These are phyloP conservation scores for Pseudognaphalium luteoalbum DNA, from an alignment of 129 eudicot genomes.

Conservation along the genomic window DNA sequence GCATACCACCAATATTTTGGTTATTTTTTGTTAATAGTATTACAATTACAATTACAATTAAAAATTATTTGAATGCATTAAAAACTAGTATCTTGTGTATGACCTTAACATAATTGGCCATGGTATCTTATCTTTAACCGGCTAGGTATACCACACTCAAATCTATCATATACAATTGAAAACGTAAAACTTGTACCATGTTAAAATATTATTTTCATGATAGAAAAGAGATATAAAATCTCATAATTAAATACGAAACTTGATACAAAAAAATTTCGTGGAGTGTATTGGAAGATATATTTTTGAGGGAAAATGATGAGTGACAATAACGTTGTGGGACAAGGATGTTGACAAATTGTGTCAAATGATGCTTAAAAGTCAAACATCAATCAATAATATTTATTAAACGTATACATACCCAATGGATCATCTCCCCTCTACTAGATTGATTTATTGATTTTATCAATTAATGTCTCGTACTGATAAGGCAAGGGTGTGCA, in stretches of 20 bases:
- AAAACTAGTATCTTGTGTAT: background rate
- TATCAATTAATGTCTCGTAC: background rate
- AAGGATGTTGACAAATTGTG: background rate
- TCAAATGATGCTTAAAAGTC: background rate
- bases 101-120: background rate
- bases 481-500: background rate
- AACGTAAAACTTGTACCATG: background rate
- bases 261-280: background rate
- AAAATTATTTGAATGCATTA: too few relatives aligned
- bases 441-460: background rate
- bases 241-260: background rate
- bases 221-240: background rate
- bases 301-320: conserved; percentile 10
- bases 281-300: conserved; percentile 9
- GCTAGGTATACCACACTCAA: background rate
- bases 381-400: background rate
- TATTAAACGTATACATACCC: background rate
- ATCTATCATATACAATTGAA: background rate
- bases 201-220: background rate
- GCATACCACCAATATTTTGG: too few relatives aligned
- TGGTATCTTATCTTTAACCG: background rate
- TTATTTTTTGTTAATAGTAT: too few relatives aligned
- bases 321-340: conserved; percentile 19
- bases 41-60: too few relatives aligned
- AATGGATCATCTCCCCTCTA: background rate